Evolutionary conservation across 352 stramenopile genomes (phyloP), one percentile per base, ranked within the genome.

Genomic region (Globisporangium nunn): DNA sequence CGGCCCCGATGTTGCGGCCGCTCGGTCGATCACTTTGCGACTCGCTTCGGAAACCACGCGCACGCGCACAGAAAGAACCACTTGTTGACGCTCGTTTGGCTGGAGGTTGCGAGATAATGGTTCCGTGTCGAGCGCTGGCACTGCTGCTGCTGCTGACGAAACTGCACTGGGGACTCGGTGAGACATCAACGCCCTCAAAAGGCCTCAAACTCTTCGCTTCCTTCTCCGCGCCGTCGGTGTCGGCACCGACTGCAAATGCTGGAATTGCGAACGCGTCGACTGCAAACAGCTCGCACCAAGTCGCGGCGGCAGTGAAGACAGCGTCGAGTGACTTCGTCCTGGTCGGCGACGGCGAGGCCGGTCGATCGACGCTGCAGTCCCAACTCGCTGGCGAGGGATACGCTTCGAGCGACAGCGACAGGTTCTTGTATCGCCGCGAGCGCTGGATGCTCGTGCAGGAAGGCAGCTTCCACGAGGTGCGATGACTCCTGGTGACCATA

Each of bases 311-410:
- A 11, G 31, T 56, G 12, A 56, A 52, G 39, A 30, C 50, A 17
- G 54, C 54, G 5, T 43, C 37, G 31, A 64, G 52, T 40, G 58
- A 64, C 52, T 64, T 64, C 30, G 54, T 64, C 23, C 29, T 64
- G 12, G n/a, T 56, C n/a, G 52, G 52, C 12, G n/a, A 46, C 23
- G 6, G 35, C 35, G 7, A 2, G 2, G 2, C 0, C 37, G 43
- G n/a, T 6, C 30, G 14, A 35, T 51, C 33, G 7, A 37, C 17
- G 6, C 30, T 40, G 49, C 43, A 37, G 30, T 33, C 12, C 2
- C 10, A 31, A 28, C 31, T 43, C 23, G 30, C 49, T 4, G 29
- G 37, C n/a, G 51, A 52, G 0, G 33, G 28, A 4, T 66, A 58
- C 49, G 29, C 56, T 6, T 41, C 49, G 33, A 54, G 54, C 0